These are phyloP conservation scores for Dendrobium huoshanense DNA, from an alignment of 106 monocot species.

Conservation along the genomic window DNA sequence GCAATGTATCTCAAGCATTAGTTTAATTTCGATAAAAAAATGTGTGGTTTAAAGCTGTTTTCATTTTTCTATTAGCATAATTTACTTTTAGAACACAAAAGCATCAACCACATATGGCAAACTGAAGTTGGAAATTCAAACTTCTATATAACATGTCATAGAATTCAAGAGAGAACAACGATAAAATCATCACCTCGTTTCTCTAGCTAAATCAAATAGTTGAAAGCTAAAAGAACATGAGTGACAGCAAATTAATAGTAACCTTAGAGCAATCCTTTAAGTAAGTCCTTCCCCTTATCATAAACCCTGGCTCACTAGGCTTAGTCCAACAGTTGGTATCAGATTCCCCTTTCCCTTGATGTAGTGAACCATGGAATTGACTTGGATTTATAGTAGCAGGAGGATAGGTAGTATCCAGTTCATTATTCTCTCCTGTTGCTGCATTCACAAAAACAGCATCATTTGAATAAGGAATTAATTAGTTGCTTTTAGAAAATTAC, in stretches of 20 bases:
- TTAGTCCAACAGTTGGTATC: conserved; percentile 78
- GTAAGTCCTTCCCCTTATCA: conserved; percentile 91
- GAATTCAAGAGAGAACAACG: not conserved
- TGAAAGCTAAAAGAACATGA: not conserved
- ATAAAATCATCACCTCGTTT: not conserved
- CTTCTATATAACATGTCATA: not conserved
- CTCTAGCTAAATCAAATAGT: not conserved
- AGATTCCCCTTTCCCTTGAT: conserved; percentile 52
- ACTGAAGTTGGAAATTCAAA: not conserved
- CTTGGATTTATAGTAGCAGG: conserved; percentile 51
- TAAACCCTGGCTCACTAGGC: conserved; percentile 69
- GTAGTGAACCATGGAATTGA: conserved; percentile 61
- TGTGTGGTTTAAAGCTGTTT: not conserved
- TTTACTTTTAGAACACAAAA: not conserved
- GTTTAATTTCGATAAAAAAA: not conserved
- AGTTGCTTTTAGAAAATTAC: not conserved
- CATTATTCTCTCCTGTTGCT: conserved; percentile 33
- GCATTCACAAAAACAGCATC: conserved; percentile 17
- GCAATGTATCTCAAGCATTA: not conserved
- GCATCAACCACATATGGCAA: not conserved
- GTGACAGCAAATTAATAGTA: not conserved
- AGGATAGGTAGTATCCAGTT: conserved; percentile 33
- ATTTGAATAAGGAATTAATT: not conserved
- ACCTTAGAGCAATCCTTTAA: conserved; percentile 81
- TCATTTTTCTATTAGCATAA: not conserved